Base-by-base conservation (phyloP, 169 alveolate genomes). In the Miamiensis avidus region DNA sequence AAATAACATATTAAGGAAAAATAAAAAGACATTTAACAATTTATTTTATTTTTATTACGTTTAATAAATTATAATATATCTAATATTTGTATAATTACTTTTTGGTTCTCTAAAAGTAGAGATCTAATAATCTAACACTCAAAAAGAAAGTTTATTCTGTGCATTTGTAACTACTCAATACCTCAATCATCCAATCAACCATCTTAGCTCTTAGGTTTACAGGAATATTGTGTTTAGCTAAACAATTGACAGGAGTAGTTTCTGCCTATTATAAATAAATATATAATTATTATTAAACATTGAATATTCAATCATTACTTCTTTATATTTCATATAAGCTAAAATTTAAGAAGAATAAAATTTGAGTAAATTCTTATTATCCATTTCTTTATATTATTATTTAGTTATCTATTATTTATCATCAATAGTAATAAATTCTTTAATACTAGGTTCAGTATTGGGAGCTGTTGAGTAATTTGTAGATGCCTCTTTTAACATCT, bases 101-200 rank as follows among this genome's bases (percentile, higher is more conserved):
- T 34, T 72, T 33, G 30, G 78, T 25, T 74, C 79, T 78, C 69
- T 88, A 82, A 34, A 94, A 93, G 87, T 92, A 96, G 32, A 90
- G 76, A 85, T 96, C 98, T 96, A 96, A 89, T n/a, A 93, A 31
- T 65, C 91, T 87, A 4, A 95, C 94, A 74, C 96, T 90, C 78
- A 94, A 85, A 90, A 96, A 96, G 86, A 87, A 94, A 4, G 97
- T 92, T 31, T 91, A 82, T 32, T 87, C 95, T 34, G 94, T 88
- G 85, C 95, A 89, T 75, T 92, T 91, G 83, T 92, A 96, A 72
- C 92, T 91, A 25, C 89, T 81, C 29, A 93, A 81, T 15, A 96
- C 98, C 89, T 96, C 98, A n/a, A 91, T 90, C 96, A 96, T 94
- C 97, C 98, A 96, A 82, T 94, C 98, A 27, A 95, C 95, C 98